Percentiles rank a stretch among this genome's conserved stretches.
Conservation (phyloP, 495 filamentous ascomycete species). For the Annulohypoxylon bovei region DNA sequence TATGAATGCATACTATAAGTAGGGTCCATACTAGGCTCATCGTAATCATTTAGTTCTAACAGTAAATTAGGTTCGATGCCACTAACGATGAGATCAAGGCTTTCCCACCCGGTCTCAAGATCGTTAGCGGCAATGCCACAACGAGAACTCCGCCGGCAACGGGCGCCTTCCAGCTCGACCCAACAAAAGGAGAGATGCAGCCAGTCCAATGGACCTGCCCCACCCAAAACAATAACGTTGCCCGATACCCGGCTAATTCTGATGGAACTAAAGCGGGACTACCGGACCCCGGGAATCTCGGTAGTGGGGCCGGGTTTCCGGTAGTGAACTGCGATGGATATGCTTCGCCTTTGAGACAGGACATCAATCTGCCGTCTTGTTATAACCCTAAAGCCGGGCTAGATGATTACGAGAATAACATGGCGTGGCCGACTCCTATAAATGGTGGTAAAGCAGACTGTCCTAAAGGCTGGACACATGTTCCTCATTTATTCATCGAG, state of each 20-base stretch:
- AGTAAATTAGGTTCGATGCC: slow-evolving; percentile 59
- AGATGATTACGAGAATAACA: slow-evolving; percentile 56
- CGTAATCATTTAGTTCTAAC: background rate
- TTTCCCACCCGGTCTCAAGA: slow-evolving; percentile 75
- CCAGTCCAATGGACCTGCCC: slow-evolving; percentile 56
- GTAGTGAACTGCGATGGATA: slow-evolving; percentile 60
- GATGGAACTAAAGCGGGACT: slow-evolving; percentile 58
- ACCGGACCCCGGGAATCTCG: slow-evolving; percentile 56
- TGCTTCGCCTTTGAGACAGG: slow-evolving; percentile 62
- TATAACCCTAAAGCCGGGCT: slow-evolving; percentile 67
- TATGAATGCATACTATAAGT: slow-evolving; percentile 76
- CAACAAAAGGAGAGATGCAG: slow-evolving; percentile 50
- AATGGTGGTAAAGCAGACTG: slow-evolving; percentile 65
- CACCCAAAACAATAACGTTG: slow-evolving; percentile 57
- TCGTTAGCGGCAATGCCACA: slow-evolving; percentile 70
- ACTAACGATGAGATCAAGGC: slow-evolving; percentile 67
- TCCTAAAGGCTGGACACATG: slow-evolving; percentile 65
- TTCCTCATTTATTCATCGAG: slow-evolving; percentile 71
- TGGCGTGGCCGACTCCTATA: slow-evolving; percentile 57
- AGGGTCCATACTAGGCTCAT: slow-evolving; percentile 20
- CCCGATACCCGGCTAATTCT: slow-evolving; percentile 56
- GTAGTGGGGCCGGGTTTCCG: slow-evolving; percentile 57
- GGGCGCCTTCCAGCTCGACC: slow-evolving; percentile 47
- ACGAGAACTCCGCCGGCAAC: slow-evolving; percentile 52
- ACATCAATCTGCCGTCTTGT: slow-evolving; percentile 61